Evolutionary conservation across 2,329 filamentous ascomycete species (phyloP), one percentile per base, ranked within the genome.

Genomic region (Colletotrichum noveboracense): DNA sequence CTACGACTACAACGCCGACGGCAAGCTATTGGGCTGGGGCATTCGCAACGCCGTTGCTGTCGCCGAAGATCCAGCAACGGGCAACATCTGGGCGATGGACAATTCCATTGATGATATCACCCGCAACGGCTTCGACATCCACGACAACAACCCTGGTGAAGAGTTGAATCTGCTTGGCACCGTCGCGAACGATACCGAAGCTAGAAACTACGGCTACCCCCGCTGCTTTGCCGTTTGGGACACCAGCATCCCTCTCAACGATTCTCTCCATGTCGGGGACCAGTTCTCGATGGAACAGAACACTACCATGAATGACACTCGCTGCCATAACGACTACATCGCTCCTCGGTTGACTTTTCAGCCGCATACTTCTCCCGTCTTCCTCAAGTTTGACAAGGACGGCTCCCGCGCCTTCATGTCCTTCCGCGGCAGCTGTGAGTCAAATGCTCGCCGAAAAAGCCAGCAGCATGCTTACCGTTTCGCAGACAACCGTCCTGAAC

Each of bases 131-230:
- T 78, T 87, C n/a, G 91, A 94, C 76, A 89, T 94, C 60, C 91
- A 94, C 78, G 82, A 90, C 75, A 87, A 94, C 79, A 95, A 95
- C 79, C 94, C 94, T 0, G 94, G 89, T 18, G 94, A 95, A 80
- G 93, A 95, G 83, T 84, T 96, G 82, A 95, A 95, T 83, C 94
- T 91, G 81, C 91, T 94, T 75, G 93, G 94, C 5, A 89, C 88
- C 73, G 85, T 94, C 62, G 16, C 83, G 60, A 85, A 86, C 18
- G 78, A 84, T 32, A 75, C 79, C 32, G 80, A 79, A 9, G 78
- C 76, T 6, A 78, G 88, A 70, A 82, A 78, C 70, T 78, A 76
- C 66, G 16, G 77, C n/a, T 76, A 78, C 70, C 77, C 77, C 7
- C 72, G 72, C 68, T 94, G 93, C 83, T 93, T 91, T 78, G 87